phyloP scores from a whole-genome alignment of 2,329 filamentous ascomycete species.

The Claviceps cyperi region DNA sequence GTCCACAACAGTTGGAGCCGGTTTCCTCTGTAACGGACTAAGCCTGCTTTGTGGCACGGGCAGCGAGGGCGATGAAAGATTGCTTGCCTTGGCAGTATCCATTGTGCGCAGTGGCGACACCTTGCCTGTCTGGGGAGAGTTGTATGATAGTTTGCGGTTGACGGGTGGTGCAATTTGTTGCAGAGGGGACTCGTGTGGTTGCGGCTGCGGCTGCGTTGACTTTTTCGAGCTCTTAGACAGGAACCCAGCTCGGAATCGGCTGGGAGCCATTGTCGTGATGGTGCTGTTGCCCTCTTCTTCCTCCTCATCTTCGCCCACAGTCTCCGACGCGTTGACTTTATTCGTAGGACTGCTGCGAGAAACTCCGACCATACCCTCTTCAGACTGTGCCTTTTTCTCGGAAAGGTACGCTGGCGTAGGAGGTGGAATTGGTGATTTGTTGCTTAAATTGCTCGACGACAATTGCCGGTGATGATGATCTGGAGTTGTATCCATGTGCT shows the following conservation, averaged over 20 bases:
- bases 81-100: conserved; percentile 35
- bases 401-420: conserved; percentile 9
- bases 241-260: conserved; percentile 80
- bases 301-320: conserved; percentile 18
- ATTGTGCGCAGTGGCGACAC: conserved; percentile 36
- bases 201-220: conserved; percentile 25
- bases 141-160: conserved; percentile 41
- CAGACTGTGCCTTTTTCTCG: conserved; percentile 8
- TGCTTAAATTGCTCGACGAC: neutral
- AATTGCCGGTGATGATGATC: conserved; percentile 19
- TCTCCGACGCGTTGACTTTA: conserved; percentile 19
- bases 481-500: conserved; percentile 43
- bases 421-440: conserved; percentile 21
- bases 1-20: conserved; percentile 26
- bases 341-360: conserved; percentile 40
- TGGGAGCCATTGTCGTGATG: conserved; percentile 25
- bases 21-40: conserved; percentile 9
- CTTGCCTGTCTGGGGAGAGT: conserved; percentile 16
- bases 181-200: conserved; percentile 44
- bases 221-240: conserved; percentile 42
- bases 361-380: conserved; percentile 31
- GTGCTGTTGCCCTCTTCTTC: conserved; percentile 16
- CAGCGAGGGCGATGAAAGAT: conserved; percentile 30
- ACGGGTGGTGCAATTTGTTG: conserved; percentile 40
- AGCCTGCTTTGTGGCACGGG: conserved; percentile 9